Evolutionary conservation across 768 basidiomycete species (phyloP).

Genomic region (Boletus huronensis): DNA sequence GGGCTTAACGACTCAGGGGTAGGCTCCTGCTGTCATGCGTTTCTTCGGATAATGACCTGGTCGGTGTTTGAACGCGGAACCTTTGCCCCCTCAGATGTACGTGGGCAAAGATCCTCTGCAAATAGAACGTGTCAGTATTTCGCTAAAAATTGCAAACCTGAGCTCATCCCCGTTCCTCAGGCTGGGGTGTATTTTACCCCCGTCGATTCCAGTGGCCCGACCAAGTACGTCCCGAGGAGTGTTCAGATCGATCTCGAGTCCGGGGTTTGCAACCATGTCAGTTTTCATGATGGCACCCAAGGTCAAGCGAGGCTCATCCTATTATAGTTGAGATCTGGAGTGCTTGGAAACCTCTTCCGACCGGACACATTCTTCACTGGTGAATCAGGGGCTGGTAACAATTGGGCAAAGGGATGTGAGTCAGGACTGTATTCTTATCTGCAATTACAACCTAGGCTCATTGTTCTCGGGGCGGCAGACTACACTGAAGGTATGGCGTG

Average conservation of each 20-base stretch:
- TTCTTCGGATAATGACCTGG: slow-evolving; percentile 15
- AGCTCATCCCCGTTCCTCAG: slow-evolving; percentile 33
- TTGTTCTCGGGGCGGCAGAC: slow-evolving; percentile 40
- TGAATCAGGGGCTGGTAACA: slow-evolving; percentile 74
- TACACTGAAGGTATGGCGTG: slow-evolving; percentile 76
- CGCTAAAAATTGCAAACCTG: neutral
- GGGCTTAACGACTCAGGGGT: slow-evolving; percentile 75
- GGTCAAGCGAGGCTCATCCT: slow-evolving; percentile 1
- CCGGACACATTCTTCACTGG: slow-evolving; percentile 82
- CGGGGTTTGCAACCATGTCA: slow-evolving; percentile 76
- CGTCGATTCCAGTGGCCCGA: slow-evolving; percentile 45
- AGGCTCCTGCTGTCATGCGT: slow-evolving; percentile 12
- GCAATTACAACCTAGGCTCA: slow-evolving; percentile 17
- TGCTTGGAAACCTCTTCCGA: slow-evolving; percentile 72
- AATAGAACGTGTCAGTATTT: slow-evolving; percentile 59
- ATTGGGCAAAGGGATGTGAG: slow-evolving; percentile 94
- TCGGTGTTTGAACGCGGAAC: slow-evolving; percentile 9
- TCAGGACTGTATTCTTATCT: slow-evolving; percentile 15
- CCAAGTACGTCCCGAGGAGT: slow-evolving; percentile 86
- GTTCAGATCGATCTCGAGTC: slow-evolving; percentile 89
- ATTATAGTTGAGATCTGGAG: slow-evolving; percentile 60
- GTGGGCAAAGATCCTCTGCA: slow-evolving; percentile 71
- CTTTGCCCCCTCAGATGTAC: slow-evolving; percentile 48
- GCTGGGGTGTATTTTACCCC: slow-evolving; percentile 82
- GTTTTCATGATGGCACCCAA: slow-evolving; percentile 24